phyloP scores from a whole-genome alignment of 768 basidiomycete species.

The Russula brevipes region DNA sequence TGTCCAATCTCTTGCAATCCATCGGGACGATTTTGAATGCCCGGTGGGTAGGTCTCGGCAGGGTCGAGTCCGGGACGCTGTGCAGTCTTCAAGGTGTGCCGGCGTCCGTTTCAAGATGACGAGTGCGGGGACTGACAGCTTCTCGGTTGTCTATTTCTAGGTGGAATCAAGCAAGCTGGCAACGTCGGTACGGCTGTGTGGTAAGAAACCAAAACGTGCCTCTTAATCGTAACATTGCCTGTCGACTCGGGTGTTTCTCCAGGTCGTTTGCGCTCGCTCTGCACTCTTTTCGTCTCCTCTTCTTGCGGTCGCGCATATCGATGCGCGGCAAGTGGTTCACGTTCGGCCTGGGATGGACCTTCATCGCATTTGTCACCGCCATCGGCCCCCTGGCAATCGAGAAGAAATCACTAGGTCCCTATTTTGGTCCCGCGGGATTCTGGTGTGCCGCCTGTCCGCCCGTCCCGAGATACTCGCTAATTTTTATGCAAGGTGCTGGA shows the following conservation, averaged over 20 bases:
- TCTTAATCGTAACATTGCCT: slow-evolving; percentile 22
- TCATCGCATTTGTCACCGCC: slow-evolving; percentile 33
- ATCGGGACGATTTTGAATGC: slow-evolving; percentile 33
- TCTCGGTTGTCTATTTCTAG: slow-evolving; percentile 20
- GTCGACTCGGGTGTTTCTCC: slow-evolving; percentile 25
- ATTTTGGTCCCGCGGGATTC: slow-evolving; percentile 42
- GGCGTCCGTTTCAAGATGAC: background rate
- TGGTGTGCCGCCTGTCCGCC: slow-evolving; percentile 32
- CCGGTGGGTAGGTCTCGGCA: slow-evolving; percentile 31
- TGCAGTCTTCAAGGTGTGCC: slow-evolving; percentile 31
- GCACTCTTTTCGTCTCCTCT: slow-evolving; percentile 38
- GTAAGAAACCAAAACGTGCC: slow-evolving; percentile 25
- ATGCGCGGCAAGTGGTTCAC: slow-evolving; percentile 28
- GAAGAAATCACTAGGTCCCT: slow-evolving; percentile 34
- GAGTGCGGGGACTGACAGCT: background rate
- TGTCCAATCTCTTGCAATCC: slow-evolving; percentile 34
- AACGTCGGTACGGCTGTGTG: slow-evolving; percentile 43
- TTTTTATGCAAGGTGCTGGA: slow-evolving; percentile 38
- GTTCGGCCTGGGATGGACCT: slow-evolving; percentile 36
- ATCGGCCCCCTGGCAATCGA: slow-evolving; percentile 39
- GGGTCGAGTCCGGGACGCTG: slow-evolving; percentile 26
- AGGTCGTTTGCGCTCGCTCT: slow-evolving; percentile 34
- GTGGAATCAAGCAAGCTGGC: slow-evolving; percentile 39
- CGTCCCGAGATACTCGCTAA: background rate
- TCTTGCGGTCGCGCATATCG: slow-evolving; percentile 34